Conservation (phyloP, 306 rosid species). For the Casuarina cunninghamiana region DNA sequence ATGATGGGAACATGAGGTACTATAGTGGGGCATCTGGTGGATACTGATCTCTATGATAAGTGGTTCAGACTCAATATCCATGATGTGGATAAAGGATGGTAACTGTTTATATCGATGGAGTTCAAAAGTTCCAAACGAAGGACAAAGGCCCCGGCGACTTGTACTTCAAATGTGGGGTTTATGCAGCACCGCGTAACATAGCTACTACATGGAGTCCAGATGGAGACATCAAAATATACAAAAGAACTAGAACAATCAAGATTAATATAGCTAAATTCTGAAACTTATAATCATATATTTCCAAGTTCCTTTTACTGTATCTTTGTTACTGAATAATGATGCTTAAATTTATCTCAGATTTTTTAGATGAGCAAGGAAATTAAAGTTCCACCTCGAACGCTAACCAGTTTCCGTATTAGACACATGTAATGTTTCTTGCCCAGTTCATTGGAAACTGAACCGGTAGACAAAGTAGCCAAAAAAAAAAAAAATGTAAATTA, state of each 20-base stretch:
- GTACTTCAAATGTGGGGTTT: constrained; percentile 39
- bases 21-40: constrained; percentile 23
- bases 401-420: no score
- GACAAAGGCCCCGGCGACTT: constrained; percentile 32
- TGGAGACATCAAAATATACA: background rate
- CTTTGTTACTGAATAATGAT: no score
- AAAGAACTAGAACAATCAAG: background rate
- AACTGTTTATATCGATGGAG: constrained; percentile 28
- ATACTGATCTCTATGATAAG: constrained; percentile 26
- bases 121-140: constrained; percentile 26
- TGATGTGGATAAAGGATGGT: constrained; percentile 32
- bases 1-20: constrained; percentile 28
- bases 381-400: no score
- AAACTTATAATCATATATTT: no score
- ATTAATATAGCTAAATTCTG: no score
- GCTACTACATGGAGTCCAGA: constrained; percentile 21
- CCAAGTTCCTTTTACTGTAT: no score
- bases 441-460: no score
- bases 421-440: no score
- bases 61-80: constrained; percentile 42
- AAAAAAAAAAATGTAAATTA: no score
- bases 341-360: no score
- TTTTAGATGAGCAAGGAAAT: no score
- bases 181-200: constrained; percentile 23
- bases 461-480: no score